phyloP scores from a whole-genome alignment of 1,284 basidiomycete species.

The Ganoderma boninense region DNA sequence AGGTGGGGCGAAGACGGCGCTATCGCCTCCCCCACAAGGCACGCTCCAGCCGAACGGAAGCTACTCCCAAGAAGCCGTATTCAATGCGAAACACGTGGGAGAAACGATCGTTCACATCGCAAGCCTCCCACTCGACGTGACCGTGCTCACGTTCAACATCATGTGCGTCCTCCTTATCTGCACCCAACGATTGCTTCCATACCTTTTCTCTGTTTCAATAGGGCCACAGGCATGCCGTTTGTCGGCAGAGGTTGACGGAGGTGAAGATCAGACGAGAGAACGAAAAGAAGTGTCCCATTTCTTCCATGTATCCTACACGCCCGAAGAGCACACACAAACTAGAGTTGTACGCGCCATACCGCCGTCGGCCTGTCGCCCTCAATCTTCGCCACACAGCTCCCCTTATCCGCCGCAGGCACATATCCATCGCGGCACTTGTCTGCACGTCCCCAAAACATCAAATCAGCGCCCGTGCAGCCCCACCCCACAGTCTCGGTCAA shows the following conservation, averaged over 20 bases:
- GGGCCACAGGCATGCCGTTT: constrained; percentile 41
- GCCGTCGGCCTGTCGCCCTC: constrained; percentile 5
- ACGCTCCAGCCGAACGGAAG: constrained; percentile 76
- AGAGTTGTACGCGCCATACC: constrained; percentile 1
- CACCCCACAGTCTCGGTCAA: neutral
- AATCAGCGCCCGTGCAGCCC: neutral
- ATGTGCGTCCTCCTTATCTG: constrained; percentile 60
- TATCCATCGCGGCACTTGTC: constrained; percentile 28
- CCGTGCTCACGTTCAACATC: constrained; percentile 76
- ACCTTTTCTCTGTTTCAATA: constrained; percentile 14
- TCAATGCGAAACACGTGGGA: constrained; percentile 77
- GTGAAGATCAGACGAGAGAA: neutral
- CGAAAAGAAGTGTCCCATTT: neutral
- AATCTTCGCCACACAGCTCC: constrained; percentile 18
- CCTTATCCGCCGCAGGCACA: constrained; percentile 22
- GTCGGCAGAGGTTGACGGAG: constrained; percentile 35
- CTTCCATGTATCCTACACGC: constrained; percentile 4
- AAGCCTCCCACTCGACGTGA: constrained; percentile 70
- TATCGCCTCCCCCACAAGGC: constrained; percentile 46
- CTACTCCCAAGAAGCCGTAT: constrained; percentile 64
- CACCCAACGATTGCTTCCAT: neutral
- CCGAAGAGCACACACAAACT: neutral
- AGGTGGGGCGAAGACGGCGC: constrained; percentile 27
- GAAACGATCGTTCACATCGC: constrained; percentile 77
- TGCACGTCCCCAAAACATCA: neutral